Base-by-base conservation (phyloP, 441 rosid species). In the Aleurites moluccanus region DNA sequence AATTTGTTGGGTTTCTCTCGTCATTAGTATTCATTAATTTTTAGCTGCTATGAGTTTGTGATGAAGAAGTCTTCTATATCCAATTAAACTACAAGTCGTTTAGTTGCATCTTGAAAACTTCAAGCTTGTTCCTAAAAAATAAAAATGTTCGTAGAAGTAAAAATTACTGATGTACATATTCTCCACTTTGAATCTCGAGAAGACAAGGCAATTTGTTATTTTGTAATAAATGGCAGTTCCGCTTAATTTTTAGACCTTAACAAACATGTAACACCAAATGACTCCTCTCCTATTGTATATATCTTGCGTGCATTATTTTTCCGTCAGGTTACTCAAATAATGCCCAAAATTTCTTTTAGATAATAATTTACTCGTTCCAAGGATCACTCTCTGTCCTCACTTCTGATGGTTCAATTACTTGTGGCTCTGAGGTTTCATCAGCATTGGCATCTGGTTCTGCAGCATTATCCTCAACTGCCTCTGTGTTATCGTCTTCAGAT, bases 331-430 rank as follows among this genome's bases (percentile, higher is more conserved):
- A 61, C 49, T 5, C 20, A 27, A 42, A 73, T 61, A 52, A 57
- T 42, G 50, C 45, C 77, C 49, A 61, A 79, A 61, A 21, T 30
- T 55, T 76, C 53, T 69, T 6, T 47, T 10, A 14, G 50, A 55
- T 18, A 5, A 16, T 2, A 38, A 44, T 64, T 83, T 80, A 91
- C 64, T 88, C 95, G 28, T 88, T 84, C 98, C 99, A 95, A 20
- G 98, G 99, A 86, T 93, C 99, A 65, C 73, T 87, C 84, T 95
- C 93, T 18, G 92, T 70, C 75, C 93, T 89, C 60, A 92, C 94
- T 86, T 95, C 98, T 10, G 97, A 95, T 30, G 99, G 97, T 82
- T 95, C 99, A 13, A 95, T 56, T 15, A 91, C 98, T 83, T 91
- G 83, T 1, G 89, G 49, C 84, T 87, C 92, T 0, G 77, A n/a